Evolutionary conservation across 2,329 filamentous ascomycete species (phyloP).

Genomic region (Paraphoma chrysanthemicola): DNA sequence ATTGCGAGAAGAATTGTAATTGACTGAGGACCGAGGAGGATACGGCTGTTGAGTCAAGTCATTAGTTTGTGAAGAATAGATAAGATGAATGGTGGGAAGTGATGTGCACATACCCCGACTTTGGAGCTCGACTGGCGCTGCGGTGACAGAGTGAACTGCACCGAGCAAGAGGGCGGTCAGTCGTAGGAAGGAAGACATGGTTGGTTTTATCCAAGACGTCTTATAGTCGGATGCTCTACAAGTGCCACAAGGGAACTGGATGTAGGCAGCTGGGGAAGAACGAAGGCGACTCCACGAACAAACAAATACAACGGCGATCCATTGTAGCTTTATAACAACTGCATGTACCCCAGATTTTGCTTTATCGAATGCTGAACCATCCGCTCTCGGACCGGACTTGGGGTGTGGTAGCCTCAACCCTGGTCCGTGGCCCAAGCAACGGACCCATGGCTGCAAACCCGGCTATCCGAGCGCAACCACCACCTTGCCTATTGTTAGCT

Average conservation of each 20-base stretch:
- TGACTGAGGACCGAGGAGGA: slow-evolving; percentile 49
- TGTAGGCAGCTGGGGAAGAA: not conserved
- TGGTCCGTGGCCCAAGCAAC: not conserved
- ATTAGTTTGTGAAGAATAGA: slow-evolving; percentile 1
- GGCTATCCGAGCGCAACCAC: not conserved
- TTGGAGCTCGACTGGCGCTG: slow-evolving; percentile 34
- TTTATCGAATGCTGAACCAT: not conserved
- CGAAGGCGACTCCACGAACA: slow-evolving; percentile 1
- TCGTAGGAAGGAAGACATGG: slow-evolving; percentile 23
- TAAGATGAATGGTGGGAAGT: not conserved
- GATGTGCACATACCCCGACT: slow-evolving; percentile 31
- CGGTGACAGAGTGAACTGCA: slow-evolving; percentile 28
- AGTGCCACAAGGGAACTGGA: not conserved
- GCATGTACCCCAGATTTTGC: not conserved
- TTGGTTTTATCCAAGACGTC: slow-evolving; percentile 14
- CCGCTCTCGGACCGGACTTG: not conserved
- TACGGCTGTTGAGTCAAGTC: slow-evolving; percentile 36
- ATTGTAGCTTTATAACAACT: not conserved
- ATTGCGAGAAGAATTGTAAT: slow-evolving; percentile 58
- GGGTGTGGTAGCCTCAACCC: slow-evolving; percentile 5
- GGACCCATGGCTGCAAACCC: not conserved
- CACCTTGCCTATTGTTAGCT: slow-evolving; percentile 1
- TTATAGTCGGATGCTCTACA: not conserved
- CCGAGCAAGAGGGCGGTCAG: slow-evolving; percentile 25
- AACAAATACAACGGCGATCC: not conserved